phyloP scores from a whole-genome alignment of 768 basidiomycete species.

The Mycena epipterygia region DNA sequence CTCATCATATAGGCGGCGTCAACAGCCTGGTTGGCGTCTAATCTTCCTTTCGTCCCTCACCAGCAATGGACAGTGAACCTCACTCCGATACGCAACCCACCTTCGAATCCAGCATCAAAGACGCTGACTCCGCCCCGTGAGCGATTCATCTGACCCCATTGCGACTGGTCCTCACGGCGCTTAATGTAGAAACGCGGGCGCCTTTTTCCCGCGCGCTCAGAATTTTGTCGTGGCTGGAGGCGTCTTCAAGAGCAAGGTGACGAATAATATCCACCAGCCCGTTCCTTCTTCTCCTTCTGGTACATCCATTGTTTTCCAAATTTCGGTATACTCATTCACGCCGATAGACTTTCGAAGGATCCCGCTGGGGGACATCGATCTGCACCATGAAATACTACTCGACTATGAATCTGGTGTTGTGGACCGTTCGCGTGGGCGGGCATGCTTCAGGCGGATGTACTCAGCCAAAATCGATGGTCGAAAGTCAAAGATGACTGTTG shows the following conservation, averaged over 20 bases:
- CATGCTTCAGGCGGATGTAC: neutral
- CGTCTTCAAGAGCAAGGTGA: neutral
- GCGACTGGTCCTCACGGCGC: no score
- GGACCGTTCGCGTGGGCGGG: neutral
- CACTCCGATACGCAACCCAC: no score
- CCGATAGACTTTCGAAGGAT: no score
- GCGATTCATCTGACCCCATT: neutral
- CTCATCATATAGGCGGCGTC: no score
- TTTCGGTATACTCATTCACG: neutral
- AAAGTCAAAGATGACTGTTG: neutral
- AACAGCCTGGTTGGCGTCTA: neutral
- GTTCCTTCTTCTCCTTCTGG: neutral
- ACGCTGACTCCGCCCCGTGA: no score
- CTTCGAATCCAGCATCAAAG: no score
- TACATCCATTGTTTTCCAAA: neutral
- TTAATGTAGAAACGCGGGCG: no score
- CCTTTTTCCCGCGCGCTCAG: no score
- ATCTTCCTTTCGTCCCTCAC: neutral
- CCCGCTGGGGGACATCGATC: neutral
- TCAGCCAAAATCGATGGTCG: neutral
- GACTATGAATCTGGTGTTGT: neutral
- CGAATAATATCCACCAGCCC: neutral
- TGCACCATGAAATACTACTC: neutral
- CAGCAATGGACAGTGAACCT: no score
- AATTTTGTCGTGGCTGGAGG: neutral